Base-by-base conservation (phyloP, 768 basidiomycete species). In the Naganishia randhawae region DNA sequence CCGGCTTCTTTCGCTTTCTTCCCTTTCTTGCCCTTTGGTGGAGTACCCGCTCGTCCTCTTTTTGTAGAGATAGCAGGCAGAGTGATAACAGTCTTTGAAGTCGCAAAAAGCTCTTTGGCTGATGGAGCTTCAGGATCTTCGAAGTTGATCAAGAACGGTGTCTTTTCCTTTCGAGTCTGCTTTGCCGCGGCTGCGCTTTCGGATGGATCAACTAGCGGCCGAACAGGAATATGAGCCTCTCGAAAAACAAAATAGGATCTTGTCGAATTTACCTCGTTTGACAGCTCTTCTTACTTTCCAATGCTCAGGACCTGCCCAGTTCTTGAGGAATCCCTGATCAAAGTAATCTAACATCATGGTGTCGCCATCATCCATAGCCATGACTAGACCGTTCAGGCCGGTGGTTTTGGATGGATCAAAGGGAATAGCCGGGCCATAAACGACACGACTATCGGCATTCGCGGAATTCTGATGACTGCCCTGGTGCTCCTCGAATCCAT, bases 271-370 rank as follows among this genome's bases (percentile, higher is more conserved):
- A 94, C 92, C 85, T 63, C 67, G 45, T 52, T 48, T 39, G 11
- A 87, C 84, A 16, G 57, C 57, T 76, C 87, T 89, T 33, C 89
- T 83, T 75, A 98, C 79, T 78, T 95, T 98, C 95, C 96, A 99
- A 77, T 99, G 96, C 80, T 98, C 92, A 9, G 94, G 94, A 0
- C 96, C 96, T 3, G 96, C 96, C 96, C 96, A 99, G 73, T 95
- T 95, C 84, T 91, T 95, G 73, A 88, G 83, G 74, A 90, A 84
- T 0, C 75, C 74, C 74, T 87, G 85, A 78, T 98, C 94, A 76
- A 98, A 96, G 79, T 95, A 96, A 74, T 94, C 92, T 76, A 88
- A 82, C 80, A 88, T 85, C 22, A 75, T 76, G 32, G 83, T 78
- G 19, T 81, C 82, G 11, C 67, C 73, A 19, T 66, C 71, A 66